Conservation (phyloP, 1,139 yeast species). For the Pneumocystis wakefieldiae region DNA sequence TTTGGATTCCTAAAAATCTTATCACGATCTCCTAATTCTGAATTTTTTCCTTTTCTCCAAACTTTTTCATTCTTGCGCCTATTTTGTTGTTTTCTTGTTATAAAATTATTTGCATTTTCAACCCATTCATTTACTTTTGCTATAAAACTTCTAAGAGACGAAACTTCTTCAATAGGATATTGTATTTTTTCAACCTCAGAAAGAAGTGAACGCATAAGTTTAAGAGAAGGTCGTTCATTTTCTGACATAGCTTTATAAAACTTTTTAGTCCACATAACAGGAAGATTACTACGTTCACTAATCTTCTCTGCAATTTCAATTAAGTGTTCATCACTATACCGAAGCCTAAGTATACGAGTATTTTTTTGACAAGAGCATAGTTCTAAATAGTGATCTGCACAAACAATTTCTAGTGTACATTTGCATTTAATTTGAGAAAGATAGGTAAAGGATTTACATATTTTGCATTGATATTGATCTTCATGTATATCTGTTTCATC, state of each 20-base stretch:
- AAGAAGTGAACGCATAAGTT: conserved; percentile 32
- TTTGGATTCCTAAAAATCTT: conserved; percentile 19
- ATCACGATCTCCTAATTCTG: conserved; percentile 16
- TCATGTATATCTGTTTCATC: conserved; percentile 12
- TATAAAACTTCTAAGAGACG: conserved; percentile 30
- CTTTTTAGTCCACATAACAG: conserved; percentile 38
- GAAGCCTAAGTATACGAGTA: conserved; percentile 10
- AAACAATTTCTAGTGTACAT: conserved; percentile 21
- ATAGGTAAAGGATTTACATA: conserved; percentile 20
- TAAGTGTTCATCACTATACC: conserved; percentile 40
- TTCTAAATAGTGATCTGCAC: conserved; percentile 33
- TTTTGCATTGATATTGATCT: conserved; percentile 16
- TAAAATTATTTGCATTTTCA: conserved; percentile 40
- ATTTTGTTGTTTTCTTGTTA: conserved; percentile 38
- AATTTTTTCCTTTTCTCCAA: conserved; percentile 15
- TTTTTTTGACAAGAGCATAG: conserved; percentile 14
- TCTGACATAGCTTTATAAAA: conserved; percentile 31
- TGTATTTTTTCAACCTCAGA: conserved; percentile 44
- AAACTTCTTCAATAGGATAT: conserved; percentile 24
- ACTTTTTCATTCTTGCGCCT: conserved; percentile 24
- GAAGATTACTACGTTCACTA: conserved; percentile 29
- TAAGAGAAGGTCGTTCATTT: conserved; percentile 34
- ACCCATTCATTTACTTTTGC: conserved; percentile 37
- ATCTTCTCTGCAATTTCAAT: conserved; percentile 26
- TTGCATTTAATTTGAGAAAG: conserved; percentile 19